A percentile compares a stretch with the other conserved stretches of the same genome.
These are phyloP conservation scores for Fusarium sulawesiense DNA, from an alignment of 2,329 filamentous ascomycete species.

Conservation along the genomic window DNA sequence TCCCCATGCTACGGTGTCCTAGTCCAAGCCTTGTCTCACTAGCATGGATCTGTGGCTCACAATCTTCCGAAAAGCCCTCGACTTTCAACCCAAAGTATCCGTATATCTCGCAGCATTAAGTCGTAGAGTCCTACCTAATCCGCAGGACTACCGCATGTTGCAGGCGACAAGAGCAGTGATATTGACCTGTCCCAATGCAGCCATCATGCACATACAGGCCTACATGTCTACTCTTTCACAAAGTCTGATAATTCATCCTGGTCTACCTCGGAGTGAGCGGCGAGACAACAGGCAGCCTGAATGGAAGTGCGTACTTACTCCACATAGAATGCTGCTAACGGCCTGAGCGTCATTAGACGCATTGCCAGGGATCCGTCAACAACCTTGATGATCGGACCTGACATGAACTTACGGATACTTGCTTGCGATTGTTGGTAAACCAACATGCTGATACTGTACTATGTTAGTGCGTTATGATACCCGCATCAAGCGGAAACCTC, in stretches of 20 bases:
- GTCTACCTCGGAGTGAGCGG: slow-evolving; percentile 3
- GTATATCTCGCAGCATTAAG: not conserved
- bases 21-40: slow-evolving; percentile 14
- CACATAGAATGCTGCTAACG: slow-evolving; percentile 34
- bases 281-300: slow-evolving; percentile 14
- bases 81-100: not conserved
- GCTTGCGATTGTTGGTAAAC: not conserved
- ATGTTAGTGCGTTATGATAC: not conserved
- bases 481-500: not conserved
- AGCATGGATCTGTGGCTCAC: not conserved
- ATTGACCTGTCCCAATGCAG: not conserved
- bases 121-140: not conserved
- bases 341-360: slow-evolving; percentile 34
- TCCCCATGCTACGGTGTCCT: not conserved
- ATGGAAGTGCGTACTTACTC: slow-evolving; percentile 31
- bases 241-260: not conserved
- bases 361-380: slow-evolving; percentile 26
- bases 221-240: not conserved
- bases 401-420: not conserved
- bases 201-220: not conserved
- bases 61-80: slow-evolving; percentile 5
- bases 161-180: not conserved
- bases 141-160: not conserved
- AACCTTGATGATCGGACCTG: slow-evolving; percentile 39
- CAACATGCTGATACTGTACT: not conserved